Base-by-base conservation (phyloP, 1,284 basidiomycete species). In the Ustilago esculenta region DNA sequence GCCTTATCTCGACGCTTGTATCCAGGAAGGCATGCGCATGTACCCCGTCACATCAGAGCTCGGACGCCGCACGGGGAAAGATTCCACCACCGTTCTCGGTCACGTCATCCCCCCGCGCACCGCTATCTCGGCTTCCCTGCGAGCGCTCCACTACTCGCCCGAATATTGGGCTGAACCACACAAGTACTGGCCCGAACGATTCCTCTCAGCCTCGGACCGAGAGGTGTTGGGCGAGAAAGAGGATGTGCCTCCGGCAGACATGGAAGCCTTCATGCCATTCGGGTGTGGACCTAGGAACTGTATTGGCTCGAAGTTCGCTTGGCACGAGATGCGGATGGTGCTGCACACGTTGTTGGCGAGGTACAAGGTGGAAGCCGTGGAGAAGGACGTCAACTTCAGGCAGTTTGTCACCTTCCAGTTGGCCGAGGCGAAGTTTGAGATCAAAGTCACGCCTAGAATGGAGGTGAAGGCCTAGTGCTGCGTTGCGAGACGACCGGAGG, bases 331-430 rank as follows among this genome's bases (percentile, higher is more conserved):
- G 49, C n/a, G 36, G 21, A 42, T 51, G 32, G 49, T 51, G 2
- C 39, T 51, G n/a, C 29, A 51, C 40, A 51, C 49, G 7, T 25
- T 51, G 15, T 27, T 51, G 21, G 30, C 36, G 17, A 11, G 49
- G 7, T 51, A 51, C 39, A 18, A 30, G 12, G 21, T 51, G 11
- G 5, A n/a, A 37, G 25, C 30, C 12, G 40, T 51, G 3, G 49
- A 51, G 32, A 49, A 39, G 35, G n/a, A 51, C 20, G 49, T 51
- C 10, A 32, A 51, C 3, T 51, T 51, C n/a, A 20, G 49, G 10
- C 49, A 51, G 49, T 51, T 51, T 43, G 49, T 51, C 40, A 51
- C 49, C 2, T 51, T 51, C 49, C 49, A 51, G 32, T 29, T 51
- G 35, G 33, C 30, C 23, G 37, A 51, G 15, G 39, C 49, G 11